Evolutionary conservation across 495 filamentous ascomycete species (phyloP).

Genomic region (Penicillium cataractarum): DNA sequence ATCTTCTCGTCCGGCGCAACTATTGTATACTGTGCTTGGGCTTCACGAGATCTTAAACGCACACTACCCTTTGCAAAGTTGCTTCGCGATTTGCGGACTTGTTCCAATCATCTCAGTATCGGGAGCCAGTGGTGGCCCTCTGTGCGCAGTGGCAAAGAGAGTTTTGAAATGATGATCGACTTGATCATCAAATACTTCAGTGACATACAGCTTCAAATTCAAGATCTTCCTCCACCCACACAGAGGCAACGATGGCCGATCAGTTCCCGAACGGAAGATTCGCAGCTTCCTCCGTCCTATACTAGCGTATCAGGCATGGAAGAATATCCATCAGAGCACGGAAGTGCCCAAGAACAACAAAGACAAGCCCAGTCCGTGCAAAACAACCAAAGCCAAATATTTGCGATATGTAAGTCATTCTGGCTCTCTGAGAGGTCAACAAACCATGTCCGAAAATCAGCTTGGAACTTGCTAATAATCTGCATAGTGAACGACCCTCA

Average conservation of each 20-base stretch:
- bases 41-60: constrained; percentile 22
- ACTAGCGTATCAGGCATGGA: too few relatives aligned
- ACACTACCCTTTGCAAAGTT: constrained; percentile 23
- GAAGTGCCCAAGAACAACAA: too few relatives aligned
- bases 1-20: constrained; percentile 32
- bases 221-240: neutral
- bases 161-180: constrained; percentile 32
- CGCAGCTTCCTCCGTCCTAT: too few relatives aligned
- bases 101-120: constrained; percentile 34
- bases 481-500: too few relatives aligned
- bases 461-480: too few relatives aligned
- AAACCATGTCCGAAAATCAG: too few relatives aligned
- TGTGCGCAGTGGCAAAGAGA: constrained; percentile 29
- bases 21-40: constrained; percentile 32
- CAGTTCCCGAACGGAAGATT: too few relatives aligned
- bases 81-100: constrained; percentile 29
- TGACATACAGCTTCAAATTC: constrained; percentile 4
- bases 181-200: constrained; percentile 27
- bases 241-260: neutral
- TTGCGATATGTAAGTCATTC: too few relatives aligned
- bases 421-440: too few relatives aligned
- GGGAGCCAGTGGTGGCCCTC: constrained; percentile 35
- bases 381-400: too few relatives aligned
- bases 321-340: too few relatives aligned
- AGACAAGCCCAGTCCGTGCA: too few relatives aligned